These are phyloP conservation scores for Monascus purpureus DNA, from an alignment of 495 filamentous ascomycete genomes.

Conservation along the genomic window DNA sequence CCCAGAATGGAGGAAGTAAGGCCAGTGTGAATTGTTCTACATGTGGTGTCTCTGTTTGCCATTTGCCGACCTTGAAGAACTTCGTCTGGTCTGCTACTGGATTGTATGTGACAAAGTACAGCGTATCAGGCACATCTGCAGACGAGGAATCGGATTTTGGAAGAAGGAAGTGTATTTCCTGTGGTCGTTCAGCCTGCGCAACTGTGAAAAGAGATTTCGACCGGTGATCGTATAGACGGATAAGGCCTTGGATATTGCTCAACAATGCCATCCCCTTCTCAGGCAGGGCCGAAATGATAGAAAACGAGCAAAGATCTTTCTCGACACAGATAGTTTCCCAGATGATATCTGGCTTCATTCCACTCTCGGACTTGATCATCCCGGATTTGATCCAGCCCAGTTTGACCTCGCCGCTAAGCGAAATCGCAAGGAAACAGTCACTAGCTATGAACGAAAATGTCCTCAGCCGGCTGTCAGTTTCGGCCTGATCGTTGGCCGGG, in stretches of 20 bases:
- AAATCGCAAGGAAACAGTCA: constrained; percentile 41
- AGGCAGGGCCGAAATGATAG: constrained; percentile 14
- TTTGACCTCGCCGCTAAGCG: constrained; percentile 45
- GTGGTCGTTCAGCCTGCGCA: constrained; percentile 12
- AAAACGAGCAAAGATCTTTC: constrained; percentile 19
- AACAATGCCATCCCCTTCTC: constrained; percentile 22
- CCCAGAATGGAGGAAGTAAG: constrained; percentile 21
- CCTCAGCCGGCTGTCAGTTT: constrained; percentile 38
- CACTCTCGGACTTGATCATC: not conserved
- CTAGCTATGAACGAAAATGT: constrained; percentile 51
- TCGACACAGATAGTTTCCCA: constrained; percentile 19
- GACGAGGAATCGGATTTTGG: constrained; percentile 2
- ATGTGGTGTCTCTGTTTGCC: constrained; percentile 5
- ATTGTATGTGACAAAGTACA: constrained; percentile 22
- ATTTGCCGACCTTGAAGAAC: constrained; percentile 14
- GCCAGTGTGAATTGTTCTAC: constrained; percentile 10
- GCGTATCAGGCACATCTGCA: constrained; percentile 1
- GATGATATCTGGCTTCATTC: constrained; percentile 6
- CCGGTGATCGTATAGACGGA: constrained; percentile 23
- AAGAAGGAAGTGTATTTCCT: constrained; percentile 14
- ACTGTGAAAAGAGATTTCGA: constrained; percentile 12
- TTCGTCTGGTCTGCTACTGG: constrained; percentile 13
- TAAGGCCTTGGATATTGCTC: constrained; percentile 15
- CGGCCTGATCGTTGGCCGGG: constrained; percentile 5
- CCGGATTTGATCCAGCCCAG: constrained; percentile 20